Base-by-base conservation (phyloP, 768 basidiomycete species). In the Gymnopilus junonius region DNA sequence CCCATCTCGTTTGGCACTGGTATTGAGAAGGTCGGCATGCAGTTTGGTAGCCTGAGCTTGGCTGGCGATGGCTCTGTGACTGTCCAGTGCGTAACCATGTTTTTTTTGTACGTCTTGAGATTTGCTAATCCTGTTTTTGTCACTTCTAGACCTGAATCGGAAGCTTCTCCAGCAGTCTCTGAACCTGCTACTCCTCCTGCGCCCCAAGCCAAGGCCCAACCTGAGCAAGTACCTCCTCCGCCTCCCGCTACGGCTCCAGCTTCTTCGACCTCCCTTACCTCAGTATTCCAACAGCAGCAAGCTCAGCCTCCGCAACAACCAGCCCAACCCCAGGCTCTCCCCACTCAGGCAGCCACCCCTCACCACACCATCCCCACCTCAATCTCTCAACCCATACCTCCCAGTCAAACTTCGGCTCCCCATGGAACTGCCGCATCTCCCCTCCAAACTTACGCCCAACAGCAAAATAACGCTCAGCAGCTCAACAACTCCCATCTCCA, bases 1-100 rank as follows among this genome's bases (percentile, higher is more conserved):
- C 92, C 93, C 1, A 83, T 83, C 45, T 86, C 83, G 55, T 90
- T 89, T 73, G 84, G 85, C 31, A 70, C 83, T 34, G 82, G 82
- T 17, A 72, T 91, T 23, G 92, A 93, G 71, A 93, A 92, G 71
- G 79, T 94, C 55, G 93, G 93, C 53, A 93, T 95, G 93, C 92
- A 94, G 70, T 95, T 95, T 71, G 93, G 93, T 55, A 94, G 92
- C 73, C 76, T 94, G 68, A 91, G 86, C 73, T 82, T 95, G 35
- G 87, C 86, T 34, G 90, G 88, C 7, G 91, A 93, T 55, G 80
- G 74, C 63, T 76, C 84, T n/a, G 73, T 87, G 32, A 88, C 80
- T 31, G 78, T 79, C 59, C 68, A 82, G 88, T 89, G 71, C 73
- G 87, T 80, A 61, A 70, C 62, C 20, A 10, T 34, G 34, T 43